A percentile compares a stretch with the other conserved stretches of the same genome.
phyloP scores from a whole-genome alignment of 805 yeast genomes.

The Wickerhamomyces silvicola region DNA sequence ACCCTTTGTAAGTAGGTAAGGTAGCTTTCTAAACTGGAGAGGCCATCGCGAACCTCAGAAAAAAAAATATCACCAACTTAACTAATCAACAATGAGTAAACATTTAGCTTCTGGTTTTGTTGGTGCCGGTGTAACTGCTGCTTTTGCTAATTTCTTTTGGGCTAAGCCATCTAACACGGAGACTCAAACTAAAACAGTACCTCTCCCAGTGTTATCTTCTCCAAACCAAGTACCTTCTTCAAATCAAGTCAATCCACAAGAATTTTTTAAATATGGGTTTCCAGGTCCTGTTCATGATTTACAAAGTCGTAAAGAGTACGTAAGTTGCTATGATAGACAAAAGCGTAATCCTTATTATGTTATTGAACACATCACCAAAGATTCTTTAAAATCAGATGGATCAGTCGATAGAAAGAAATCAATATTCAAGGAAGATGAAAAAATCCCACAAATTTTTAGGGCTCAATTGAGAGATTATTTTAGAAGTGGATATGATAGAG shows the following conservation, averaged over 20 bases:
- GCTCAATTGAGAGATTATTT: constrained; percentile 79
- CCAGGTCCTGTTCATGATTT: constrained; percentile 94
- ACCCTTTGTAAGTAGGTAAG: no score
- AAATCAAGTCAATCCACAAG: constrained; percentile 58
- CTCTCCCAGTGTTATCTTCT: constrained; percentile 3
- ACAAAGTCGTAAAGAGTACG: constrained; percentile 64
- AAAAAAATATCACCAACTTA: constrained; percentile 1
- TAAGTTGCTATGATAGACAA: constrained; percentile 80
- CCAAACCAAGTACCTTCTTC: constrained; percentile 21
- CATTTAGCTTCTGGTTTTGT: constrained; percentile 19
- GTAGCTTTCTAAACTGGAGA: no score
- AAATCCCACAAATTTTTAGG: constrained; percentile 69
- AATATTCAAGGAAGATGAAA: constrained; percentile 81
- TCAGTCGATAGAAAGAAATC: constrained; percentile 76
- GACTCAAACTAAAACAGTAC: constrained; percentile 2
- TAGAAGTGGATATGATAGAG: constrained; percentile 93
- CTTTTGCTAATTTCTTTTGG: constrained; percentile 28
- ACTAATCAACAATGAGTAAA: constrained; percentile 24
- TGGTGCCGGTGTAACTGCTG: constrained; percentile 27
- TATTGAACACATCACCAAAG: constrained; percentile 79
- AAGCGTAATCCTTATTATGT: constrained; percentile 84
- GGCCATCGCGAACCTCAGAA: no score
- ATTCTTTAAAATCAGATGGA: constrained; percentile 43
- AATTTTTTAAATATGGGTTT: constrained; percentile 83
- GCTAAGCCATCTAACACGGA: constrained; percentile 16